phyloP scores from a whole-genome alignment of 192 early-diverging fungal species.

The Oehlia diaphana region DNA sequence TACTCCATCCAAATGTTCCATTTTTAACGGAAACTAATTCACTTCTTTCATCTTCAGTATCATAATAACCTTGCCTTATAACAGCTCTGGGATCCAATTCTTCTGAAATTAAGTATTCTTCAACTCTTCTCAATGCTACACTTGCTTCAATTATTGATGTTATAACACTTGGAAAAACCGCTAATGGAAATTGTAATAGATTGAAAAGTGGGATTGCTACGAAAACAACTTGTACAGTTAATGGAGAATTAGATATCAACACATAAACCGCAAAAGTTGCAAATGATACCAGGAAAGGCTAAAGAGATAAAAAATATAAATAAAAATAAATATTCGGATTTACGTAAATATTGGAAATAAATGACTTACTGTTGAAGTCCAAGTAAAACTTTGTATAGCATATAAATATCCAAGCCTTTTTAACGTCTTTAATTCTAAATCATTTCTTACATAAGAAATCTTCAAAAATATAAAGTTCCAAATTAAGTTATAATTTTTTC shows the following conservation, averaged over 20 bases:
- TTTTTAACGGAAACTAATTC: conserved; percentile 48
- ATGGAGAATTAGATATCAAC: conserved; percentile 40
- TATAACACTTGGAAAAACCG: conserved; percentile 82
- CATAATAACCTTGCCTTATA: conserved; percentile 14
- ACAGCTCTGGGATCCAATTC: conserved; percentile 77
- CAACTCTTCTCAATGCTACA: conserved; percentile 81
- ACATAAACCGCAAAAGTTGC: conserved; percentile 80
- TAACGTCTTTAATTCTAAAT: conserved; percentile 75
- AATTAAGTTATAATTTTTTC: neutral
- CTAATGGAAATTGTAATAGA: conserved; percentile 85
- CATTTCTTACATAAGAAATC: conserved; percentile 64
- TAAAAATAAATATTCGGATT: neutral
- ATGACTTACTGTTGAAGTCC: conserved; percentile 59
- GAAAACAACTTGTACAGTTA: conserved; percentile 76
- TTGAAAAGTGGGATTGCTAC: conserved; percentile 92
- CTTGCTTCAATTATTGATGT: conserved; percentile 74
- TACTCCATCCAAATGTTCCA: conserved; percentile 60
- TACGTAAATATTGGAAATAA: neutral
- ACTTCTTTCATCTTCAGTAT: neutral
- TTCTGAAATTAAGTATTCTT: conserved; percentile 75
- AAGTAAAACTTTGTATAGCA: conserved; percentile 73
- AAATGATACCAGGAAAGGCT: conserved; percentile 87
- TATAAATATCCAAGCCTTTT: conserved; percentile 70
- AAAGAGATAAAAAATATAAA: neutral
- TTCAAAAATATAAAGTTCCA: conserved; percentile 13